Conservation (phyloP, 176 grass and related monocot species). For the Aegilops bicornis region DNA sequence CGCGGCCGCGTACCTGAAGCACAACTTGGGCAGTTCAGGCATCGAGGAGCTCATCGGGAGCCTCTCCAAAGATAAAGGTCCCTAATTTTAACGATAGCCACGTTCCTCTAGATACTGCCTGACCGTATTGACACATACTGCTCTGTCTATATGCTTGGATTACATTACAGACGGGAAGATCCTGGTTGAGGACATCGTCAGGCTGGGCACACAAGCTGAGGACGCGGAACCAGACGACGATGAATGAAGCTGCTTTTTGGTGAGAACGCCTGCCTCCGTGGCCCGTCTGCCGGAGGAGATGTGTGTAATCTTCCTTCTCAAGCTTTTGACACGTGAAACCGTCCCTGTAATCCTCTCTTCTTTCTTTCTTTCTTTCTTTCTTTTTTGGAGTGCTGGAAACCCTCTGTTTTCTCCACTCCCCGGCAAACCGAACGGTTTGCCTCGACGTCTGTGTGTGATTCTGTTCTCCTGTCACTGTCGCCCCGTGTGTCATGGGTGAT, state of each 20-base stretch:
- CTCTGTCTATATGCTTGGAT: background rate
- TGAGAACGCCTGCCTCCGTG: no score
- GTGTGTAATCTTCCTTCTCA: background rate
- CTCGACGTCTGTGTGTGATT: background rate
- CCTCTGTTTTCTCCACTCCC: background rate
- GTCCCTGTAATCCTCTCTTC: background rate
- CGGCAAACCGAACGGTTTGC: background rate
- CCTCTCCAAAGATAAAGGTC: background rate
- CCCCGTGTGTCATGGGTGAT: background rate
- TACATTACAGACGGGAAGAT: background rate
- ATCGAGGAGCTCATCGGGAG: background rate
- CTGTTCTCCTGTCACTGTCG: background rate
- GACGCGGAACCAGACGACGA: background rate
- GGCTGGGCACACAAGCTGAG: background rate
- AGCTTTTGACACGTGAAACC: background rate
- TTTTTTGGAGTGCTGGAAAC: no score
- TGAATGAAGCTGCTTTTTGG: no score
- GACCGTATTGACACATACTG: background rate
- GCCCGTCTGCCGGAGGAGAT: background rate
- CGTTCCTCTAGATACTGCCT: no score
- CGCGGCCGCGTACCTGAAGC: background rate
- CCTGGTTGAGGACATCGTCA: background rate
- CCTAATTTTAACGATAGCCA: no score
- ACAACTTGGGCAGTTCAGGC: background rate
- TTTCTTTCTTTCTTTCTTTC: no score